Conservation (phyloP, 768 basidiomycete species). For the Lentinula boryana region DNA sequence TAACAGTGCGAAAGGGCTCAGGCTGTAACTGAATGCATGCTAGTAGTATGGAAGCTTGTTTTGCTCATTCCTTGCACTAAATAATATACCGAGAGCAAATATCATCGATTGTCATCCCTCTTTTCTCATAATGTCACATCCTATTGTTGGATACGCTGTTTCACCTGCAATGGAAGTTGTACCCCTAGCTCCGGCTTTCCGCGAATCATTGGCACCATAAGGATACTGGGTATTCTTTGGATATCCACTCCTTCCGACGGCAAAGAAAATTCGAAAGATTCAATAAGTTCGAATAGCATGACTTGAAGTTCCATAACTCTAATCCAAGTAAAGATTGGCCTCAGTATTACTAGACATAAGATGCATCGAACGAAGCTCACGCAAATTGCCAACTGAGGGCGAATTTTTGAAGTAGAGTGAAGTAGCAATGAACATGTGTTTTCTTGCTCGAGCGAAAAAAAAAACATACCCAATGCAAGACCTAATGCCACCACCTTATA, state of each 20-base stretch:
- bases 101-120: too few relatives aligned
- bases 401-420: too few relatives aligned
- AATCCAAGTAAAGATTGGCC: neutral
- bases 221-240: neutral
- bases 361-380: slow-evolving; percentile 8
- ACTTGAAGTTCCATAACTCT: slow-evolving; percentile 34
- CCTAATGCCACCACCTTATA: slow-evolving; percentile 7
- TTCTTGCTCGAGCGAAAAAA: neutral
- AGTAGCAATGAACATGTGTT: too few relatives aligned
- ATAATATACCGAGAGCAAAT: too few relatives aligned
- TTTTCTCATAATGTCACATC: too few relatives aligned
- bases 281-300: slow-evolving; percentile 33
- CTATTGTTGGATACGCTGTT: neutral
- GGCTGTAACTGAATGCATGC: too few relatives aligned
- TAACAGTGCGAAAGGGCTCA: too few relatives aligned
- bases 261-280: slow-evolving; percentile 32
- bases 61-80: too few relatives aligned
- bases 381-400: slow-evolving; percentile 13
- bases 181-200: slow-evolving; percentile 4
- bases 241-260: slow-evolving; percentile 9
- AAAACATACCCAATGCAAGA: slow-evolving; percentile 12
- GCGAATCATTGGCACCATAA: slow-evolving; percentile 6
- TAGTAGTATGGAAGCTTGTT: too few relatives aligned
- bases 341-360: neutral
- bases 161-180: slow-evolving; percentile 4